Evolutionary conservation across 331 rosid species (phyloP), one percentile per base, ranked within the genome.

Genomic region (Malus hybrid): DNA sequence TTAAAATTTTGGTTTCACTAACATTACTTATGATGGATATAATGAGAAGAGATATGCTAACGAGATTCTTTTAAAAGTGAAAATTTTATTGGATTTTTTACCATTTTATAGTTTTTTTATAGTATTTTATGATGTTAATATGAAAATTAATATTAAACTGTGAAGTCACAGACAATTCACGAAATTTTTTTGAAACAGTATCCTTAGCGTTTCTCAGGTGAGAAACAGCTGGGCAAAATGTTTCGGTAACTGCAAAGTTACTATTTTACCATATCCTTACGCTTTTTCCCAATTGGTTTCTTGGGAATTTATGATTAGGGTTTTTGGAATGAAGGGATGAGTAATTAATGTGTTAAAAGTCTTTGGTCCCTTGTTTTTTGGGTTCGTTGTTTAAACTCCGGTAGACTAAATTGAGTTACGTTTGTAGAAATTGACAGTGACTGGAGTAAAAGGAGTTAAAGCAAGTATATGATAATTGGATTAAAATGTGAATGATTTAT

Each of bases 11-110:
- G 4, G 0, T 36, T 0, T 39, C 0, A 0, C 0, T 9, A 39
- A 39, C 4, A 3, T 9, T 39, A 39, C 4, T 0, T 36, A 0
- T 0, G 11, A 39, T 39, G 0, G 0, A 39, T 36, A 36, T 9
- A 9, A 1, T 39, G 44, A 39, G 44, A 2, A 39, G 4, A 39
- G 12, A 39, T 3, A 39, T 39, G 44, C 0, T 39, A 39, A 9
- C 1, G 4, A 39, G 1, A 39, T 39, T 39, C 1, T 39, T 36
- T 8, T 36, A 36, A 36, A 36, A 36, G 11, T 36, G 3, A 8
- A 2, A 36, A 0, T 36, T 1, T 36, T 36, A 36, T 36, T 36
- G 4, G 4, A 36, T 2, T 36, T 0, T 36, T 36, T 36, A 8
- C 0, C 11, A 36, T 2, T 36, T 36, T 36, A 36, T 8, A 36